Base-by-base conservation (phyloP, 306 rosid species). In the Trichosanthes cucumerina region DNA sequence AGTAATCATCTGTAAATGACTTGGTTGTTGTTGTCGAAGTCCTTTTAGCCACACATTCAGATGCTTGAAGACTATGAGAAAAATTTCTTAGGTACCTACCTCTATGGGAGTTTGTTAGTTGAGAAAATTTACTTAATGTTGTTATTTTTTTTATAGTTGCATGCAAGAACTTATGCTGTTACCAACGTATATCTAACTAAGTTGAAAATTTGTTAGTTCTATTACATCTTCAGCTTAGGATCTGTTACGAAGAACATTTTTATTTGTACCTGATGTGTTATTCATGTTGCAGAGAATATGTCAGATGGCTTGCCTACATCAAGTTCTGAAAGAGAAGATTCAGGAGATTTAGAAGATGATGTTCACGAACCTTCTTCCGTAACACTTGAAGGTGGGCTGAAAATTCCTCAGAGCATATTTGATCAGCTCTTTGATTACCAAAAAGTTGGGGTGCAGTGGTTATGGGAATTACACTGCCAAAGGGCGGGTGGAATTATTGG, bases 381-480 rank as follows among this genome's bases (percentile, higher is more conserved):
- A 78, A 87, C 87, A 50, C 88, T 95, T 79, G 98, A 95, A 83
- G 98, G 98, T 36, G 97, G 98, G 73, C 82, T 95, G 79, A 91
- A 89, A 83, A 84, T 95, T 82, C 98, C 97, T 8, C 86, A 79
- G 46, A 79, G 76, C 63, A 88, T 91, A 52, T 95, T 91, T 86
- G 85, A 86, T 34, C 84, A 86, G 74, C 91, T 95, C n/a, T 95
- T 95, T 91, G 98, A 95, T 85, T 92, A 95, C 85, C 98, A 95
- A 86, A 92, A 87, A 88, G 91, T 95, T 54, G 98, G 98, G 70
- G 97, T 92, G 38, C 98, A 95, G 81, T 95, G 98, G 98, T 79
- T 95, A 80, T 95, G 98, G 98, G 98, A 95, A 86, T 81, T 95
- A 87, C 98, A 95, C 87, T 92, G 98, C 92, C 98, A 95, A 83